These are phyloP conservation scores for Aethionema arabicum DNA, from an alignment of 345 rosid species.

Conservation along the genomic window DNA sequence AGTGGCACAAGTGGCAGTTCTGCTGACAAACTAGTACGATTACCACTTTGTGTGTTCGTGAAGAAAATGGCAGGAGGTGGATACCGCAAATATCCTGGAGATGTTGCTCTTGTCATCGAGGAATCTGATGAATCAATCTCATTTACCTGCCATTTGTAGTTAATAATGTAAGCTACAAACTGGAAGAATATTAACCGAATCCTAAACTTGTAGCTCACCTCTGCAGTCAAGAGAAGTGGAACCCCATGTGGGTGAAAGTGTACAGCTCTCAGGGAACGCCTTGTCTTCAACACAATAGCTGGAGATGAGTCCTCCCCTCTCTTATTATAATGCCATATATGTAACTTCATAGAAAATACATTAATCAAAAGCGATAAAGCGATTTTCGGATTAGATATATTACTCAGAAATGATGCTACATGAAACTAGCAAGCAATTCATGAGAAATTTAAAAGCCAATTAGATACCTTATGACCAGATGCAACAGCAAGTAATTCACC, in stretches of 20 bases:
- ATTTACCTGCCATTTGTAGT: slow-evolving; percentile 77
- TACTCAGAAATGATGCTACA: slow-evolving; percentile 10
- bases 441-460: slow-evolving; percentile 21
- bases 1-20: slow-evolving; percentile 58
- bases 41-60: slow-evolving; percentile 52
- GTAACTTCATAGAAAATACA: slow-evolving; percentile 47
- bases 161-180: slow-evolving; percentile 45
- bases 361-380: slow-evolving; percentile 28
- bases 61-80: slow-evolving; percentile 73
- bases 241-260: slow-evolving; percentile 81
- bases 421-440: slow-evolving; percentile 16
- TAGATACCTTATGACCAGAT: slow-evolving; percentile 76
- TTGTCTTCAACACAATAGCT: slow-evolving; percentile 61
- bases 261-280: slow-evolving; percentile 82
- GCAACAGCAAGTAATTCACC: slow-evolving; percentile 85
- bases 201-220: slow-evolving; percentile 50
- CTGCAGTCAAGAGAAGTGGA: slow-evolving; percentile 82
- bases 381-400: slow-evolving; percentile 12
- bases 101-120: slow-evolving; percentile 66
- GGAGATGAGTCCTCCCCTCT: slow-evolving; percentile 64
- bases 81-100: slow-evolving; percentile 66
- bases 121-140: slow-evolving; percentile 85
- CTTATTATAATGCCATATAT: slow-evolving; percentile 70
- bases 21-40: slow-evolving; percentile 44
- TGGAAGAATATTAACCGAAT: slow-evolving; percentile 31